These are phyloP conservation scores for Phytophthora boehmeriae DNA, from an alignment of 352 stramenopile species.

Conservation along the genomic window DNA sequence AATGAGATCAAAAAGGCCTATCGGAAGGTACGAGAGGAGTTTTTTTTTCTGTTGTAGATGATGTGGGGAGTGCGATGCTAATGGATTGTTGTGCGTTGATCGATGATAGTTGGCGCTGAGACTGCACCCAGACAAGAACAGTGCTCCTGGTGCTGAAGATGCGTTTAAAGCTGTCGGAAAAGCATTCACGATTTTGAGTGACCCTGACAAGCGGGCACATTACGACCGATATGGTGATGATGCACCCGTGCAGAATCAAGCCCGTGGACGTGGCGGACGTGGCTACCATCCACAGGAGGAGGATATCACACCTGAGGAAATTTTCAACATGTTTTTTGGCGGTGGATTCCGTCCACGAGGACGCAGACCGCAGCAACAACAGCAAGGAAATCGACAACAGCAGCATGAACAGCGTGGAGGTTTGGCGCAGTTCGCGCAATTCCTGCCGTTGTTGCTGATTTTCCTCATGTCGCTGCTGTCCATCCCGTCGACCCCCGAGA, in stretches of 20 bases:
- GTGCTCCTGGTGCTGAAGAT: constrained; percentile 95
- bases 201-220: constrained; percentile 87
- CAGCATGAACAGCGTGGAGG: constrained; percentile 46
- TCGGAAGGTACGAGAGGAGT: constrained; percentile 63
- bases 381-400: constrained; percentile 36
- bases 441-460: constrained; percentile 87
- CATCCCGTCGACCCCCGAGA: constrained; percentile 67
- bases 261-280: constrained; percentile 27
- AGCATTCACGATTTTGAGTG: constrained; percentile 93
- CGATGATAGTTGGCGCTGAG: constrained; percentile 82
- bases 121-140: constrained; percentile 96
- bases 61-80: constrained; percentile 6
- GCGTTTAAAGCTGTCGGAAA: constrained; percentile 97
- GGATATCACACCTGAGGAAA: constrained; percentile 90
- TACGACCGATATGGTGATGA: constrained; percentile 86
- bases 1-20: constrained; percentile 93
- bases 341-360: constrained; percentile 73
- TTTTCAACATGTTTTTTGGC: constrained; percentile 94
- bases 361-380: constrained; percentile 45
- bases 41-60: background rate
- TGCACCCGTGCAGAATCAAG: constrained; percentile 44
- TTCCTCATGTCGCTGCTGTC: constrained; percentile 85
- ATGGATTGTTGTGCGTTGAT: constrained; percentile 10
- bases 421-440: constrained; percentile 71
- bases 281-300: constrained; percentile 66